These are phyloP conservation scores for Auricularia auricula-judae DNA, from an alignment of 768 basidiomycete genomes.

Conservation along the genomic window DNA sequence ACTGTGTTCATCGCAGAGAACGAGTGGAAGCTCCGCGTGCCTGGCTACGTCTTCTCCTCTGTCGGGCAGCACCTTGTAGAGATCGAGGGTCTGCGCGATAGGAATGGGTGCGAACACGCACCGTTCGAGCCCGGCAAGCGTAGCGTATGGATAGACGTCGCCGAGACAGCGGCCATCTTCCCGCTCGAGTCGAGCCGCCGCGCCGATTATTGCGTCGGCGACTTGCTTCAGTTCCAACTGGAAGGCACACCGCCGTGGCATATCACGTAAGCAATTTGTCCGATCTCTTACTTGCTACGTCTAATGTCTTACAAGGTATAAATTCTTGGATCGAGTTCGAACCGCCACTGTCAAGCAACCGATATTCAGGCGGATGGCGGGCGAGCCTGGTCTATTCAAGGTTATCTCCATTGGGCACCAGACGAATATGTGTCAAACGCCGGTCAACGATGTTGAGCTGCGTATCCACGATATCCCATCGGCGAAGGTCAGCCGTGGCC, in stretches of 20 bases:
- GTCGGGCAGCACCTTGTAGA: conserved; percentile 73
- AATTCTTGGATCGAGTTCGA: conserved; percentile 63
- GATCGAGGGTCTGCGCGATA: conserved; percentile 70
- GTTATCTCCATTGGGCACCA: conserved; percentile 85
- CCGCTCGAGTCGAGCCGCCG: conserved; percentile 54
- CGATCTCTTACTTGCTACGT: background rate
- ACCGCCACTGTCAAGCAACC: conserved; percentile 67
- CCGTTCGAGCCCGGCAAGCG: conserved; percentile 45
- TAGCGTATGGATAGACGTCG: conserved; percentile 83
- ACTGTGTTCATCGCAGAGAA: conserved; percentile 37
- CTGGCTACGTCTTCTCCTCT: conserved; percentile 60
- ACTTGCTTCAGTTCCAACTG: conserved; percentile 81
- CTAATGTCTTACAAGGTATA: conserved; percentile 44
- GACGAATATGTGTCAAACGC: conserved; percentile 82
- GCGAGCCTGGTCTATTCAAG: conserved; percentile 73
- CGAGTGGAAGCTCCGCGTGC: conserved; percentile 64
- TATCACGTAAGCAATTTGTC: conserved; percentile 45
- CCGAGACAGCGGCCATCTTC: conserved; percentile 87
- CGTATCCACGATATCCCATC: conserved; percentile 75
- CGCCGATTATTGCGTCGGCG: conserved; percentile 82
- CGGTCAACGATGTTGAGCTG: conserved; percentile 63
- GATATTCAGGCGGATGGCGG: conserved; percentile 77
- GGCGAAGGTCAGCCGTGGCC: conserved; percentile 82
- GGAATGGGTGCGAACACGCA: conserved; percentile 71
- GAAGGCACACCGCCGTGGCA: conserved; percentile 93